Evolutionary conservation across 345 rosid species (phyloP).

Genomic region (Abelmoschus esculentus): DNA sequence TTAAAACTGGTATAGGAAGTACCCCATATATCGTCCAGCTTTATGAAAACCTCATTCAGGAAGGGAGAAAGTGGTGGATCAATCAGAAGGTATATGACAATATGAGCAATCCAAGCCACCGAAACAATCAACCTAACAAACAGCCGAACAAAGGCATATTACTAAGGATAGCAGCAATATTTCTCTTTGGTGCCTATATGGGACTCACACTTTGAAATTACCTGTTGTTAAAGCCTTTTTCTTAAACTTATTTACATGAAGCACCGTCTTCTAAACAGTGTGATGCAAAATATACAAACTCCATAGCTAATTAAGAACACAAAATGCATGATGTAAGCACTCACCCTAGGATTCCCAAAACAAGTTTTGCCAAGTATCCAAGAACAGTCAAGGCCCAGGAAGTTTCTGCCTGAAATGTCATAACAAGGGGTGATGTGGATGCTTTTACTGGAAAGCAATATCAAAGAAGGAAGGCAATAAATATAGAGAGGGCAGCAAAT

Average conservation of each 20-base stretch:
- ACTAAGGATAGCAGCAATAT: neutral
- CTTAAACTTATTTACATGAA: neutral
- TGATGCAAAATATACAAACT: neutral
- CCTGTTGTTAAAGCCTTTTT: neutral
- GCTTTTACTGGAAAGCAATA: too few relatives aligned
- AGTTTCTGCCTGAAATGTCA: slow-evolving; percentile 81
- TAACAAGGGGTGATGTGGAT: neutral
- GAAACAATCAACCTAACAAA: slow-evolving; percentile 72
- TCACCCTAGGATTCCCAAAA: slow-evolving; percentile 84
- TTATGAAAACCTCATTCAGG: slow-evolving; percentile 89
- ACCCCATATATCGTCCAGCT: slow-evolving; percentile 97
- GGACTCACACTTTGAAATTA: neutral
- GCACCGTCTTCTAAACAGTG: neutral
- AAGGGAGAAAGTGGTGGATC: slow-evolving; percentile 88
- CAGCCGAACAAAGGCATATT: neutral
- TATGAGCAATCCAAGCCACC: slow-evolving; percentile 96
- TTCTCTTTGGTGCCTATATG: neutral
- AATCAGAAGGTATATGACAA: slow-evolving; percentile 69
- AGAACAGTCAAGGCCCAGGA: slow-evolving; percentile 94
- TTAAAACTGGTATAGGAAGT: slow-evolving; percentile 16
- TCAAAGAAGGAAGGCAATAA: too few relatives aligned
- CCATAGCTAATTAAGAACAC: neutral
- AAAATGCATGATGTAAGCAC: slow-evolving; percentile 18
- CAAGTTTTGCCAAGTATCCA: slow-evolving; percentile 83
- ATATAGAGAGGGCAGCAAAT: too few relatives aligned